Conservation (phyloP, 1,139 yeast genomes). For the Geotrichum siamense region DNA sequence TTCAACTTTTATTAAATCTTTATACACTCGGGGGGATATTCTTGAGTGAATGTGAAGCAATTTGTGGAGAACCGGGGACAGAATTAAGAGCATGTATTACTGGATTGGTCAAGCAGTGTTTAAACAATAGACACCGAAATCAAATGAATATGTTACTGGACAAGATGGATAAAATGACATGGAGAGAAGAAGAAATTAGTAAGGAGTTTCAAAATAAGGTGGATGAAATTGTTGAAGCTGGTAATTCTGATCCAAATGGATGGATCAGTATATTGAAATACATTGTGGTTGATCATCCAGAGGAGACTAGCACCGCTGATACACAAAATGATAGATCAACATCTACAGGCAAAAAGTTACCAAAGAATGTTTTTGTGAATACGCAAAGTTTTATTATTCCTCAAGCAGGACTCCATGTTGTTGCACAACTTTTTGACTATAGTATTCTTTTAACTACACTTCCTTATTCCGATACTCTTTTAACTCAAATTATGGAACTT, state of each 20-base stretch:
- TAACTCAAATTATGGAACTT: slow-evolving; percentile 41
- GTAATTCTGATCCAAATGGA: slow-evolving; percentile 42
- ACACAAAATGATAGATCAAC: slow-evolving; percentile 8
- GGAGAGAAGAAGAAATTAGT: slow-evolving; percentile 65
- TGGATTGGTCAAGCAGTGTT: slow-evolving; percentile 58
- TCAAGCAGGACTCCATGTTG: slow-evolving; percentile 29
- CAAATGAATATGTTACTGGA: slow-evolving; percentile 42
- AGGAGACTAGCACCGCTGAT: not conserved
- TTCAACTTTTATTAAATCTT: slow-evolving; percentile 51
- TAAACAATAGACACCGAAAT: slow-evolving; percentile 50
- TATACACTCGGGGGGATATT: slow-evolving; percentile 64
- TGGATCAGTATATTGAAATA: slow-evolving; percentile 39
- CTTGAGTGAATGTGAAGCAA: slow-evolving; percentile 74
- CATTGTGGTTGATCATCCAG: slow-evolving; percentile 8
- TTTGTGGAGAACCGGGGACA: slow-evolving; percentile 64
- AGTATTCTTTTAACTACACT: slow-evolving; percentile 45
- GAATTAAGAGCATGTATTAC: slow-evolving; percentile 59
- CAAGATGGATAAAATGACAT: slow-evolving; percentile 59
- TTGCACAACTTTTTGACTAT: slow-evolving; percentile 44
- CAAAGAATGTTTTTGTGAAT: slow-evolving; percentile 31
- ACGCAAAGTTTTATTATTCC: slow-evolving; percentile 39
- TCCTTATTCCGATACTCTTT: slow-evolving; percentile 39
- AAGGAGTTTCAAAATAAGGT: slow-evolving; percentile 45
- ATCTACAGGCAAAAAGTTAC: slow-evolving; percentile 24
- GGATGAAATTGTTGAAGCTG: slow-evolving; percentile 49